Evolutionary conservation across 768 basidiomycete genomes (phyloP).

Genomic region (Tylopilus intermedius): DNA sequence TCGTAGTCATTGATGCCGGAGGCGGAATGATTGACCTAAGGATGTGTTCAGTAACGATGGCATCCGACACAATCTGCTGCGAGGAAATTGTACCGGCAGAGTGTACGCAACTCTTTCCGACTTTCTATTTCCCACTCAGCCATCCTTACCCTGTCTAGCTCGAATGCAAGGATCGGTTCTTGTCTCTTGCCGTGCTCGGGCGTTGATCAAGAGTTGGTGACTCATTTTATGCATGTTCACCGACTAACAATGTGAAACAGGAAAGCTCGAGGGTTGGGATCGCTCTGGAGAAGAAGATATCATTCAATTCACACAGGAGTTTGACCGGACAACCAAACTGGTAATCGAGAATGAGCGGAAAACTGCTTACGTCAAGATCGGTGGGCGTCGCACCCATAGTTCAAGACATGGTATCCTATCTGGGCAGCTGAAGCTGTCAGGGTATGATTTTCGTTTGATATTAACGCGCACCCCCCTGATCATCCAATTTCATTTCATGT

Average conservation of each 20-base stretch:
- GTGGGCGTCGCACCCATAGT: background rate
- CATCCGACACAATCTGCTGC: background rate
- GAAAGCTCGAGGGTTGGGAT: conserved; percentile 3
- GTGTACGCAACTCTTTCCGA: background rate
- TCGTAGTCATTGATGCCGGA: conserved; percentile 1
- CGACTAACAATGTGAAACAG: background rate
- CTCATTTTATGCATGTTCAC: background rate
- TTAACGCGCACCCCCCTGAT: too few species aligned
- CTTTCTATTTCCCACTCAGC: background rate
- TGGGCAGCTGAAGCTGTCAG: background rate
- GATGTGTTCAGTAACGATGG: background rate
- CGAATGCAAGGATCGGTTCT: background rate
- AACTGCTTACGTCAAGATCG: background rate
- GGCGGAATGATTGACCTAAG: background rate
- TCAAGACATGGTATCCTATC: background rate
- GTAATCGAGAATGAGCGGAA: background rate
- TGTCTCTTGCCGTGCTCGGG: background rate
- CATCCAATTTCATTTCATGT: background rate
- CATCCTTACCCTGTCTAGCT: background rate
- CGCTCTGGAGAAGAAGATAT: background rate
- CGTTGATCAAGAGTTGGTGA: background rate
- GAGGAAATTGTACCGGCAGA: background rate
- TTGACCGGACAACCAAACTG: background rate
- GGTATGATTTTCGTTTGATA: background rate
- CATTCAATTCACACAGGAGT: background rate